Base-by-base conservation (phyloP, 1,284 basidiomycete species). In the Puccinia hordei region DNA sequence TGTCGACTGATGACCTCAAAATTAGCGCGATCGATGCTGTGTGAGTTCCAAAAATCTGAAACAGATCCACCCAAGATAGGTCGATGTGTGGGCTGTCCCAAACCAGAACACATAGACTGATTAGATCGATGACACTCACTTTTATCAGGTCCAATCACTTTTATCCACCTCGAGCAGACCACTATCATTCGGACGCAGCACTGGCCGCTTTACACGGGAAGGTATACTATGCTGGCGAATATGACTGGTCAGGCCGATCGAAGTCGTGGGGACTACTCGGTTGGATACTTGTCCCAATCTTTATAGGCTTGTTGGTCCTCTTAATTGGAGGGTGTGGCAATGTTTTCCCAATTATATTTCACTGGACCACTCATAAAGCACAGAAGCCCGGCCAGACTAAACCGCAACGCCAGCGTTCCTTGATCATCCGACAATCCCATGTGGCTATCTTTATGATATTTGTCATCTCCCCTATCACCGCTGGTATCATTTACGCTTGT, bases 141-240 rank as follows among this genome's bases (percentile, higher is more conserved):
- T 17, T 69, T n/a, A 49, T 49, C 27, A 83, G 83, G 46, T 81
- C 82, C 24, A 82, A 83, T 78, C 83, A 83, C 73, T 83, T 83
- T 68, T 83, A 82, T 83, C 59, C 71, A 69, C 81, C 68, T 38
- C 35, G 44, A 77, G 41, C 59, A 30, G 38, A 33, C 41, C 66
- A 71, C 46, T 77, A 77, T 59, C 41, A 44, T 73, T 83, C 13
- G 78, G 82, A 74, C 81, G 83, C 63, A 53, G 73, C 59, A 38
- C 57, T 24, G 82, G 82, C 73, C 53, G 81, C 73, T 69, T 49
- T 13, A 51, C 82, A 71, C 83, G 83, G n/a, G 75, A 83, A 51
- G 80, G 73, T 17, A 10, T 85, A 85, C 81, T 80, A 84, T 55
- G 83, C 83, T 17, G 85, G 84, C 5, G 84, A 85, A 81, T 83